Percentiles rank a stretch among this genome's conserved stretches.
Evolutionary conservation across 2,329 filamentous ascomycete species (phyloP).

Genomic region (Colletotrichum musae): DNA sequence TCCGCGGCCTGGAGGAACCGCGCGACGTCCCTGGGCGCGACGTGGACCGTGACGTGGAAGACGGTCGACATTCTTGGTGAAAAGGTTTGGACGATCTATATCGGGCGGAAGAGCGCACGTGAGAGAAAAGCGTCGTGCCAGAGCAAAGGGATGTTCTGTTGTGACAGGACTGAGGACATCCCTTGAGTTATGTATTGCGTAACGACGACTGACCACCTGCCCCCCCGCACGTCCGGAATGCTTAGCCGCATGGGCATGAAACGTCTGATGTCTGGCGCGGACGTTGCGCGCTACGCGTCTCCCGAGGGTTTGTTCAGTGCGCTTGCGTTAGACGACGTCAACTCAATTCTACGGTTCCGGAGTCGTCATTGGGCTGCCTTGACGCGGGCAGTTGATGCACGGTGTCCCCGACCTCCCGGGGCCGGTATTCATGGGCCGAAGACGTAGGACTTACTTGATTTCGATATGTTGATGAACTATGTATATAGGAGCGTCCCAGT

Average conservation of each 20-base stretch:
- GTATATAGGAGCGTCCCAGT: too few relatives aligned
- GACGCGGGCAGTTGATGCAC: too few relatives aligned
- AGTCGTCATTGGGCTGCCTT: too few relatives aligned
- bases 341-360: not conserved
- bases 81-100: not conserved
- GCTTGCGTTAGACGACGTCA: not conserved
- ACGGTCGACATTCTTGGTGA: constrained; percentile 30
- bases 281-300: not conserved
- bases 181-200: not conserved
- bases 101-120: not conserved
- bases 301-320: not conserved
- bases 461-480: too few relatives aligned
- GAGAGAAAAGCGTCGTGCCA: not conserved
- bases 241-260: constrained; percentile 24
- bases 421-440: too few relatives aligned
- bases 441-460: too few relatives aligned
- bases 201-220: constrained; percentile 6
- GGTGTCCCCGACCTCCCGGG: too few relatives aligned
- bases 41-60: constrained; percentile 35
- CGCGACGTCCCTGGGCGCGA: constrained; percentile 28
- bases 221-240: constrained; percentile 23
- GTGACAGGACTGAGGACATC: too few relatives aligned
- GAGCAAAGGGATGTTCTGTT: too few relatives aligned
- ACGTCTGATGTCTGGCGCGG: constrained; percentile 33
- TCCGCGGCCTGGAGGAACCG: constrained; percentile 25